A percentile compares a stretch with the other conserved stretches of the same genome.
phyloP scores from a whole-genome alignment of 1,139 yeast species.

The Candida tetrigidarum region DNA sequence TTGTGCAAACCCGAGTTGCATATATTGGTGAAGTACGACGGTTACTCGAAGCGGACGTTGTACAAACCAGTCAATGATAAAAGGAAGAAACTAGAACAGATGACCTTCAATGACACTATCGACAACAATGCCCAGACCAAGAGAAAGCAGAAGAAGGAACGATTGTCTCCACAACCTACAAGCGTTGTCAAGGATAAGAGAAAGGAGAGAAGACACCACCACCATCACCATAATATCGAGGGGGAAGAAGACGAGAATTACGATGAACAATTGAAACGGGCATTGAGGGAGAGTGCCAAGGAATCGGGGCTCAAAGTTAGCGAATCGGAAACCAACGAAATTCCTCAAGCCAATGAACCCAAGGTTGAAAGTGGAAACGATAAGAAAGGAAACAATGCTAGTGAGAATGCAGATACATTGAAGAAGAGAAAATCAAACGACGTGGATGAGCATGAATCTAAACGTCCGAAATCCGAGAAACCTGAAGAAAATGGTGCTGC shows the following conservation, averaged over 20 bases:
- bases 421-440: neutral
- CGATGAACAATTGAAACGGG: constrained; percentile 70
- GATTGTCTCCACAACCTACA: neutral
- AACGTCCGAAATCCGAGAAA: constrained; percentile 2
- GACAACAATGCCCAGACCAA: neutral
- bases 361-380: neutral
- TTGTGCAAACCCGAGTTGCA: constrained; percentile 85
- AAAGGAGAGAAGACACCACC: constrained; percentile 74
- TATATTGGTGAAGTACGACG: constrained; percentile 43
- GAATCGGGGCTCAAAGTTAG: constrained; percentile 25
- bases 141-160: constrained; percentile 2
- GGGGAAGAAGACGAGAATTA: constrained; percentile 52
- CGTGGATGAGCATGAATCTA: neutral
- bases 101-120: constrained; percentile 6
- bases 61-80: constrained; percentile 53
- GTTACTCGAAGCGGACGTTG: constrained; percentile 31
- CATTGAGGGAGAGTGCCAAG: constrained; percentile 71
- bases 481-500: neutral
- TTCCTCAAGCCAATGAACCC: neutral
- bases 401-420: neutral
- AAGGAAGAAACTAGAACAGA: constrained; percentile 48
- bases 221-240: constrained; percentile 6
- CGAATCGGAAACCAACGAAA: constrained; percentile 9
- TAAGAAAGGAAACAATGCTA: neutral
- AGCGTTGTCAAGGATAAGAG: constrained; percentile 63